Conservation (phyloP, 371 early-diverging fungal genomes). For the Mucor velutinosus region DNA sequence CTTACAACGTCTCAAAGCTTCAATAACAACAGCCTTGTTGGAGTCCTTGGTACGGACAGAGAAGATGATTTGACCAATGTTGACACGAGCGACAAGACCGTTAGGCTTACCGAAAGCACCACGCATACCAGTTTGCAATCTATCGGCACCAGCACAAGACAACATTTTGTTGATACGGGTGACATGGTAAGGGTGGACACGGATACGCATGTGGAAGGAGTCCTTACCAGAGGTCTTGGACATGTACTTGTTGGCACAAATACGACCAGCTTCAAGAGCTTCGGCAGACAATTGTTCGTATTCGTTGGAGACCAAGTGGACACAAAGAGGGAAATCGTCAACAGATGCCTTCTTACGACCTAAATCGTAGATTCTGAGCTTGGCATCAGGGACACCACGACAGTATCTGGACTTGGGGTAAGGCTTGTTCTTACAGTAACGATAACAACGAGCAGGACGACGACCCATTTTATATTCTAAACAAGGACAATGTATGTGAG, state of each 20-base stretch:
- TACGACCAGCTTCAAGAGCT: conserved; percentile 99
- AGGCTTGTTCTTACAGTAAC: conserved; percentile 99
- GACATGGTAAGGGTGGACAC: conserved; percentile 99
- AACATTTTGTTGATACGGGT: conserved; percentile 99
- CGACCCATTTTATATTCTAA: conserved; percentile 84
- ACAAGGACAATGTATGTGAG: neutral
- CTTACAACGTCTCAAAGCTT: conserved; percentile 96
- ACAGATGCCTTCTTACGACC: conserved; percentile 99
- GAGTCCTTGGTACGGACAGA: conserved; percentile 98
- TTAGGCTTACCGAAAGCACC: conserved; percentile 99
- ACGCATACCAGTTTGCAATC: conserved; percentile 99
- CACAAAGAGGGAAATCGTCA: conserved; percentile 97
- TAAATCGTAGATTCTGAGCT: conserved; percentile 99
- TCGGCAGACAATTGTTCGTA: conserved; percentile 99
- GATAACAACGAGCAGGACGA: conserved; percentile 99
- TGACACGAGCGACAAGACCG: conserved; percentile 99
- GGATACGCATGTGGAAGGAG: conserved; percentile 99
- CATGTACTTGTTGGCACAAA: conserved; percentile 99
- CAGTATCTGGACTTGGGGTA: conserved; percentile 99
- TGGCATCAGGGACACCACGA: conserved; percentile 99
- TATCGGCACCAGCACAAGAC: conserved; percentile 99
- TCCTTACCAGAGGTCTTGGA: conserved; percentile 99
- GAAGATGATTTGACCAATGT: conserved; percentile 98
- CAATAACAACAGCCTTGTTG: conserved; percentile 95
- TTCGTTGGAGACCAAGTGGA: conserved; percentile 98